phyloP scores from a whole-genome alignment of 768 basidiomycete genomes.

The Cystobasidium ongulense region DNA sequence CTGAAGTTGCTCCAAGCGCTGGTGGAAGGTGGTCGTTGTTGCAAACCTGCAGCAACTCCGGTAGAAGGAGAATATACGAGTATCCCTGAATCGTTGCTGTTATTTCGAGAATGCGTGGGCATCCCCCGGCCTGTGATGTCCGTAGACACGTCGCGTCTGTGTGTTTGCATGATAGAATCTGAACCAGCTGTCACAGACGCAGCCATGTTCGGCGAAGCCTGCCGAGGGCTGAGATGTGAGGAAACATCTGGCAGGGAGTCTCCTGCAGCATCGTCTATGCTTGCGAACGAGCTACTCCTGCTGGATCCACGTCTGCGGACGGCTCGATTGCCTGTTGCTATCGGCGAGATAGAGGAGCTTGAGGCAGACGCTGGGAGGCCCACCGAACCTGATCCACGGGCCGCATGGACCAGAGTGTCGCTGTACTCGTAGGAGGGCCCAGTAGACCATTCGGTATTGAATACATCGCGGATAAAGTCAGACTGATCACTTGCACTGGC shows the following conservation, averaged over 20 bases:
- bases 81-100: not conserved
- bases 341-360: not conserved
- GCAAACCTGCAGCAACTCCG: no score
- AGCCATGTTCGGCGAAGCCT: not conserved
- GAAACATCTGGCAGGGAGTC: not conserved
- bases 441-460: not conserved
- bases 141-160: not conserved
- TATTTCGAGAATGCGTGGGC: not conserved
- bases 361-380: not conserved
- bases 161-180: not conserved
- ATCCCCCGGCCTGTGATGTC: not conserved
- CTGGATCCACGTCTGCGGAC: not conserved
- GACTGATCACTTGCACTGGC: not conserved
- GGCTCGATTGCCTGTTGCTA: not conserved
- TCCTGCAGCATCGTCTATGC: not conserved
- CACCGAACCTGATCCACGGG: not conserved
- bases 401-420: not conserved
- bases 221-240: not conserved
- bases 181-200: not conserved
- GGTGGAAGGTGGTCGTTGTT: not conserved
- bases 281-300: not conserved
- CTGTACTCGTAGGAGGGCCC: not conserved
- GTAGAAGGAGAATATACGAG: not conserved
- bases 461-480: not conserved
- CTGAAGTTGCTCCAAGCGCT: slow-evolving; percentile 20